These are phyloP conservation scores for Actinomucor elegans DNA, from an alignment of 371 early-diverging fungal genomes.

Conservation along the genomic window DNA sequence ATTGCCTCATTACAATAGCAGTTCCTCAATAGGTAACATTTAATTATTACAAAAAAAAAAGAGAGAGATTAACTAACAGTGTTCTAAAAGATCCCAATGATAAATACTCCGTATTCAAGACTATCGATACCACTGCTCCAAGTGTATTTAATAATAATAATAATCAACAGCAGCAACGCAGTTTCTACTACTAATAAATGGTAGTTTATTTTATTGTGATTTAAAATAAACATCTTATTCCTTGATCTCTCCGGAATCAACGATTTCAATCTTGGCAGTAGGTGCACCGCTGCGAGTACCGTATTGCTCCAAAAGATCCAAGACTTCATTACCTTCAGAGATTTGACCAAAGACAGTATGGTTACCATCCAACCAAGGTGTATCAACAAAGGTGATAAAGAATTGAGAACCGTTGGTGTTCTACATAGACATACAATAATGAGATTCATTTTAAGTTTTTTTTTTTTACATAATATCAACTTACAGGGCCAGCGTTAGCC, in stretches of 20 bases:
- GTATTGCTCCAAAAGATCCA: conserved; percentile 75
- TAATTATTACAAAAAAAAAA: neutral
- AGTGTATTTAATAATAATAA: conserved; percentile 36
- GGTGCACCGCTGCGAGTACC: conserved; percentile 75
- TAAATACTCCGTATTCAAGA: conserved; percentile 47
- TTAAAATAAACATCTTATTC: conserved; percentile 28
- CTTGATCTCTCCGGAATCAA: conserved; percentile 79
- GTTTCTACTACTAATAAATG: neutral
- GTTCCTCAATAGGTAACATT: neutral
- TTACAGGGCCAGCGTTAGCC: conserved; percentile 93
- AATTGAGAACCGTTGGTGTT: conserved; percentile 98
- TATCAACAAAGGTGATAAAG: conserved; percentile 80
- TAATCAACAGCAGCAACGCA: conserved; percentile 17
- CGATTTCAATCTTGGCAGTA: conserved; percentile 65
- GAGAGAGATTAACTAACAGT: too few species aligned
- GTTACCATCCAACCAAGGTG: conserved; percentile 90
- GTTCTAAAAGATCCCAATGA: conserved; percentile 28
- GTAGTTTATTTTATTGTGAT: neutral
- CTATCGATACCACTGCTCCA: conserved; percentile 26
- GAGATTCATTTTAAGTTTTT: neutral
- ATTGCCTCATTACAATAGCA: neutral
- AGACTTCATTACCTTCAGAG: conserved; percentile 76
- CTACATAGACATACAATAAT: conserved; percentile 17
- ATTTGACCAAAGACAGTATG: conserved; percentile 90
- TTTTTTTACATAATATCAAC: conserved; percentile 17